Conservation (phyloP, 306 rosid species). For the Inga leiocalycina region DNA sequence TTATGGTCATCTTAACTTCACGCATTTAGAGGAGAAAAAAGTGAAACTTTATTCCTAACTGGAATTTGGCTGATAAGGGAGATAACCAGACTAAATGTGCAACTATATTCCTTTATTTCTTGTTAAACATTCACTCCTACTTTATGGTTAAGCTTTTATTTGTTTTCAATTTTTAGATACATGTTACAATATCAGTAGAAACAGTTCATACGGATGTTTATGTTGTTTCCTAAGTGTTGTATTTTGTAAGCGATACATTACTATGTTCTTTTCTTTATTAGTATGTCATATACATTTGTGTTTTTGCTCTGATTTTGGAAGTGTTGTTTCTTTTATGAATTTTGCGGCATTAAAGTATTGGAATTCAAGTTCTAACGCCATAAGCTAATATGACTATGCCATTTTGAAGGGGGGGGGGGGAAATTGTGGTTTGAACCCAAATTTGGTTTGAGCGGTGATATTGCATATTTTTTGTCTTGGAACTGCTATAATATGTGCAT, state of each 20-base stretch:
- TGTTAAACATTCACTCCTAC: neutral
- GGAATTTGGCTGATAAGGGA: slow-evolving; percentile 11
- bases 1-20: slow-evolving; percentile 3
- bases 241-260: neutral
- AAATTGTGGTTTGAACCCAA: no score
- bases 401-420: no score
- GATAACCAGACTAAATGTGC: neutral
- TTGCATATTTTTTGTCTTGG: no score
- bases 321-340: no score
- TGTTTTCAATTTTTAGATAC: neutral
- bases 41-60: no score
- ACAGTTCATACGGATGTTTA: neutral
- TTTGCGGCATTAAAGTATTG: no score
- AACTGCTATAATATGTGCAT: no score
- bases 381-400: no score
- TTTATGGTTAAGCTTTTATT: slow-evolving; percentile 5
- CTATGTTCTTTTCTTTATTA: slow-evolving; percentile 10
- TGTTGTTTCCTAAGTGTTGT: neutral
- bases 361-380: no score
- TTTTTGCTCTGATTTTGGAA: no score
- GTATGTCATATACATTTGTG: neutral
- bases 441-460: no score
- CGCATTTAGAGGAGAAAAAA: neutral
- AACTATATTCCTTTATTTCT: neutral
- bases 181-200: slow-evolving; percentile 15